Conservation (phyloP, 192 early-diverging fungal genomes). For the Jimgerdemannia lactiflua region DNA sequence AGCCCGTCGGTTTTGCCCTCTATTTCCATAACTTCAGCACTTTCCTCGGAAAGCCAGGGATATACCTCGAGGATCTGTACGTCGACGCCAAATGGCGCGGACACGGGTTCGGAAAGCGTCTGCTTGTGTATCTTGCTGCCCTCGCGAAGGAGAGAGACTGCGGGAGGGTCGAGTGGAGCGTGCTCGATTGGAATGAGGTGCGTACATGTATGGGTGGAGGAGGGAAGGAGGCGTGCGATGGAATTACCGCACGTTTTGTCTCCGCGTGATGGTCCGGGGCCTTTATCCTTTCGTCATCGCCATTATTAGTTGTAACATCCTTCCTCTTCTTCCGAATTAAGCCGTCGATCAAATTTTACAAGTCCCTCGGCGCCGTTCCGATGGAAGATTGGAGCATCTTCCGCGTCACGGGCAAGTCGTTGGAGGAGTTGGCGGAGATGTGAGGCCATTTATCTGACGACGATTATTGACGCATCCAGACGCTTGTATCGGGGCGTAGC, state of each 20-base stretch:
- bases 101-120: conserved; percentile 61
- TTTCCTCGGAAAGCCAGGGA: conserved; percentile 66
- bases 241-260: neutral
- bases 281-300: neutral
- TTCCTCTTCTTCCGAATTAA: neutral
- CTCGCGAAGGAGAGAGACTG: conserved; percentile 64
- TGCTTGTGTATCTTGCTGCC: conserved; percentile 67
- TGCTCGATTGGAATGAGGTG: conserved; percentile 79
- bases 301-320: neutral
- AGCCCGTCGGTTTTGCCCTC: conserved; percentile 75
- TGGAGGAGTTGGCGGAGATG: conserved; percentile 45
- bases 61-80: conserved; percentile 88
- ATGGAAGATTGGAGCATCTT: conserved; percentile 78
- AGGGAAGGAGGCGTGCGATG: neutral
- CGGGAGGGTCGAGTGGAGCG: conserved; percentile 81
- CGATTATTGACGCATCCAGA: too few relatives aligned
- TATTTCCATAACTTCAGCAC: conserved; percentile 87
- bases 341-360: conserved; percentile 76
- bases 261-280: neutral
- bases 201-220: too few relatives aligned
- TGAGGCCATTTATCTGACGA: neutral
- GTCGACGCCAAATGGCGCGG: conserved; percentile 62
- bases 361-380: conserved; percentile 61
- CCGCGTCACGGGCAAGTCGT: conserved; percentile 57
- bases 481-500: too few relatives aligned